Base-by-base conservation (phyloP, 2,329 filamentous ascomycete genomes). In the Ophiostoma quercus region DNA sequence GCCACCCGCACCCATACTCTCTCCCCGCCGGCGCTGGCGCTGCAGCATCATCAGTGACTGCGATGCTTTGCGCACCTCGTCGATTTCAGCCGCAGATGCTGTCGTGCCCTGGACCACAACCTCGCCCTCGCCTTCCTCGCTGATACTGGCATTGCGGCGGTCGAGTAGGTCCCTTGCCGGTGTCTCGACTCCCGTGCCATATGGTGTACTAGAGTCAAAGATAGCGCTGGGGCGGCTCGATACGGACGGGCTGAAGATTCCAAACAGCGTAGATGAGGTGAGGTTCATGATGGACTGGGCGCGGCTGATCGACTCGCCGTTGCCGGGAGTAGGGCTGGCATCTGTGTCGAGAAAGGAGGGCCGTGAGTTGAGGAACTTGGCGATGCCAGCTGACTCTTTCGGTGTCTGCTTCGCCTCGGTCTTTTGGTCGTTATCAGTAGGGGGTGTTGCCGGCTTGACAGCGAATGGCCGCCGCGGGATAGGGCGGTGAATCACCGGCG, bases 201-300 rank as follows among this genome's bases (percentile, higher is more conserved):
- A 95, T 1, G 92, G 92, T 12, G 90, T 93, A 69, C 84, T 82
- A 2, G 84, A 79, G 72, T 89, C 88, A 12, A 72, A 72, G 3
- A 71, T n/a, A 19, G 67, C 68, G 11, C 47, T 69, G 25, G 22
- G 60, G 34, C 66, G 60, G 68, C 69, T 29, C 19, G 67, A 72
- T 76, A 73, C 37, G 0, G 87, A 86, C 7, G 88, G 88, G 12
- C 88, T 89, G 82, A 96, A 99, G 76, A 99, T 99, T 69, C 95
- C 94, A 74, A 90, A 91, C 5, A 99, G 85, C 0, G 95, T 97
- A 1, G 92, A 94, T 11, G 91, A 90, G 3, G 92, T 97, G 71
- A 99, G 84, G 77, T 97, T 96, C 76, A 93, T 82, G 70, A 92
- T 86, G 11, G 92, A 97, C 73, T 90, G 88, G 32, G 89, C 91